Evolutionary conservation across 176 grass and related monocot species (phyloP).

Genomic region (Paspalum notatum): DNA sequence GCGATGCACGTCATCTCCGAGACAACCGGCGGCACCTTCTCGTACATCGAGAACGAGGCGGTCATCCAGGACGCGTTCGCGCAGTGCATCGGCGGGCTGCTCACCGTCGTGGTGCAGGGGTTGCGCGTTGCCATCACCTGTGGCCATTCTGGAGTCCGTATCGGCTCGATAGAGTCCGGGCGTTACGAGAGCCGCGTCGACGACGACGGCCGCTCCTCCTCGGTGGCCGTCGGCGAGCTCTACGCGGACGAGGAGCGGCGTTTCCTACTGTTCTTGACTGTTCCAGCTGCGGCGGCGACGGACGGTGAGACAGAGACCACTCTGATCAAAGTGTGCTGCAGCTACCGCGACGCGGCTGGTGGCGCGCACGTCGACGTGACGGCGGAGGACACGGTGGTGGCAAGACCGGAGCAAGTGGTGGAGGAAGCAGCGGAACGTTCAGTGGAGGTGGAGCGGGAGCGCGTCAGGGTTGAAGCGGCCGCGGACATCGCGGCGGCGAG

Average conservation of each 20-base stretch:
- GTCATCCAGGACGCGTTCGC: slow-evolving; percentile 79
- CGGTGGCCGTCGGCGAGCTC: slow-evolving; percentile 48
- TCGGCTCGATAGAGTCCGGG: slow-evolving; percentile 51
- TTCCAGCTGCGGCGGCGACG: slow-evolving; percentile 20
- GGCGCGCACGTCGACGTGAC: slow-evolving; percentile 18
- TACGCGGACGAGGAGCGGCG: slow-evolving; percentile 73
- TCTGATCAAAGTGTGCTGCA: slow-evolving; percentile 47
- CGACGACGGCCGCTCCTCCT: slow-evolving; percentile 37
- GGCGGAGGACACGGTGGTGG: slow-evolving; percentile 36
- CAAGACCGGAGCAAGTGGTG: neutral
- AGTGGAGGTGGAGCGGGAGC: slow-evolving; percentile 49
- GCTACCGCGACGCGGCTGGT: slow-evolving; percentile 42
- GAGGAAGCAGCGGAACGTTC: slow-evolving; percentile 28
- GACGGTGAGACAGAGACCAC: slow-evolving; percentile 16
- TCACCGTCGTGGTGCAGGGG: slow-evolving; percentile 63
- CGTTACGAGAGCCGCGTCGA: slow-evolving; percentile 58
- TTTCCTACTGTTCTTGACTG: slow-evolving; percentile 54
- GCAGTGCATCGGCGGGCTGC: slow-evolving; percentile 77
- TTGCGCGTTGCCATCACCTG: slow-evolving; percentile 29
- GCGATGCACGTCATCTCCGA: slow-evolving; percentile 66
- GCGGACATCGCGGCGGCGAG: slow-evolving; percentile 53
- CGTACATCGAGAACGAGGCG: slow-evolving; percentile 62
- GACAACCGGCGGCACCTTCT: slow-evolving; percentile 70
- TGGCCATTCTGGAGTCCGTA: slow-evolving; percentile 26
- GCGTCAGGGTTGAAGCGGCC: slow-evolving; percentile 35